Percentiles rank a stretch among this genome's conserved stretches.
Evolutionary conservation across 129 eudicot species (phyloP).

Genomic region (Ambrosia trifida): DNA sequence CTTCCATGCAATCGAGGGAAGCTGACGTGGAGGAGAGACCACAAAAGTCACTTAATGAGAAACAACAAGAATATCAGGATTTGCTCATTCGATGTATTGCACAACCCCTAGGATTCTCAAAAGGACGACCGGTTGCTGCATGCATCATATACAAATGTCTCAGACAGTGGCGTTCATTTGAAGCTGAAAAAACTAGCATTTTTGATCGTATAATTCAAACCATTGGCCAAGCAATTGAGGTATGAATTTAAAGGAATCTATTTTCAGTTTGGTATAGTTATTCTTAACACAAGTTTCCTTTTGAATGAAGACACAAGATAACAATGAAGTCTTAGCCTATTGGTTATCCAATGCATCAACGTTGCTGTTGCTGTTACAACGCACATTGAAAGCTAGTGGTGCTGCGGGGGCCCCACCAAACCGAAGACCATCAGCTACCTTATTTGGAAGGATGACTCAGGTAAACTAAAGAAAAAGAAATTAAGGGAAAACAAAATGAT

Average conservation of each 20-base stretch:
- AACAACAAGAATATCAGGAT: slow-evolving; percentile 95
- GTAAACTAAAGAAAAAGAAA: slow-evolving; percentile 33
- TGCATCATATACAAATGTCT: slow-evolving; percentile 93
- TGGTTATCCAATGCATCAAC: slow-evolving; percentile 95
- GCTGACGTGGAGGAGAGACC: slow-evolving; percentile 77
- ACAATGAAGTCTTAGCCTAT: slow-evolving; percentile 79
- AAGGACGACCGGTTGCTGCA: slow-evolving; percentile 88
- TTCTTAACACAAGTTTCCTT: slow-evolving; percentile 20
- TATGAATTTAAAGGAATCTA: slow-evolving; percentile 22
- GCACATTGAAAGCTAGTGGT: slow-evolving; percentile 83
- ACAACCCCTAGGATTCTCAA: slow-evolving; percentile 83
- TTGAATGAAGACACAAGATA: slow-evolving; percentile 73
- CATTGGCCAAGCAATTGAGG: slow-evolving; percentile 93
- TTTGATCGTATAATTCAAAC: slow-evolving; percentile 91
- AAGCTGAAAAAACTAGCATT: slow-evolving; percentile 84
- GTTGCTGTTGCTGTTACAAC: slow-evolving; percentile 69
- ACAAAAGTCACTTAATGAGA: slow-evolving; percentile 90
- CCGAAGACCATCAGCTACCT: slow-evolving; percentile 62
- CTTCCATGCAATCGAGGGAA: slow-evolving; percentile 55
- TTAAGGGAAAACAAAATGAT: slow-evolving; percentile 1
- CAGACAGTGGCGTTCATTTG: slow-evolving; percentile 87
- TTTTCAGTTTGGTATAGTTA: background rate
- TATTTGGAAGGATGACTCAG: slow-evolving; percentile 93
- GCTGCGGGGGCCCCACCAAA: slow-evolving; percentile 83
- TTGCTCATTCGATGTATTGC: slow-evolving; percentile 90